phyloP scores from a whole-genome alignment of 208 protist genomes.

The Trypanosoma brucei region DNA sequence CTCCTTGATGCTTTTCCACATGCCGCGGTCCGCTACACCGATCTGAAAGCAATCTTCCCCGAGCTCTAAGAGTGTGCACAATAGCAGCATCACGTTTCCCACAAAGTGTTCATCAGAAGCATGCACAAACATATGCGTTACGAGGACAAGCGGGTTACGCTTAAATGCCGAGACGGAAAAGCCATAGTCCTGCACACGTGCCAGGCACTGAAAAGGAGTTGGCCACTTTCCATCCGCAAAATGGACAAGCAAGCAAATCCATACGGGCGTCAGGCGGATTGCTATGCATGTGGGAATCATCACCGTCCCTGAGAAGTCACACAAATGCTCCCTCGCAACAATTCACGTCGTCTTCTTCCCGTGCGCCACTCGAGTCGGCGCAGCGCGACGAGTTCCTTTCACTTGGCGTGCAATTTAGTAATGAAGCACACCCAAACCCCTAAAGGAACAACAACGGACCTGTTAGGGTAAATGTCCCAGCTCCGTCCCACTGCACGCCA shows the following conservation, averaged over 20 bases:
- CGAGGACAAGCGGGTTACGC: conserved; percentile 23
- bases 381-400: background rate
- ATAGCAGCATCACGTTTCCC: conserved; percentile 40
- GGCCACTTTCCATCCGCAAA: conserved; percentile 40
- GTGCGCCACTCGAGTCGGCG: background rate
- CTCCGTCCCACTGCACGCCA: too few relatives aligned
- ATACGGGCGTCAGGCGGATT: conserved; percentile 46
- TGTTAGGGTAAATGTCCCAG: too few relatives aligned
- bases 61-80: conserved; percentile 45
- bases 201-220: conserved; percentile 28
- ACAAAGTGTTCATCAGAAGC: conserved; percentile 41
- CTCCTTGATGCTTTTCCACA: conserved; percentile 8
- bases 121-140: conserved; percentile 70
- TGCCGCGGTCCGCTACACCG: conserved; percentile 22
- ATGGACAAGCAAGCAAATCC: conserved; percentile 47
- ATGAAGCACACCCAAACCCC: too few relatives aligned
- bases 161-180: conserved; percentile 36
- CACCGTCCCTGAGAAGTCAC: background rate
- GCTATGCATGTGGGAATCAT: conserved; percentile 22
- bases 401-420: too few relatives aligned
- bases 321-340: background rate
- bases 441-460: too few relatives aligned
- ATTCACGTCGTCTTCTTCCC: background rate
- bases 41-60: conserved; percentile 23
- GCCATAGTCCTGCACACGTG: conserved; percentile 38